Evolutionary conservation across 257 asterid species (phyloP).

Genomic region (Mentha longifolia): DNA sequence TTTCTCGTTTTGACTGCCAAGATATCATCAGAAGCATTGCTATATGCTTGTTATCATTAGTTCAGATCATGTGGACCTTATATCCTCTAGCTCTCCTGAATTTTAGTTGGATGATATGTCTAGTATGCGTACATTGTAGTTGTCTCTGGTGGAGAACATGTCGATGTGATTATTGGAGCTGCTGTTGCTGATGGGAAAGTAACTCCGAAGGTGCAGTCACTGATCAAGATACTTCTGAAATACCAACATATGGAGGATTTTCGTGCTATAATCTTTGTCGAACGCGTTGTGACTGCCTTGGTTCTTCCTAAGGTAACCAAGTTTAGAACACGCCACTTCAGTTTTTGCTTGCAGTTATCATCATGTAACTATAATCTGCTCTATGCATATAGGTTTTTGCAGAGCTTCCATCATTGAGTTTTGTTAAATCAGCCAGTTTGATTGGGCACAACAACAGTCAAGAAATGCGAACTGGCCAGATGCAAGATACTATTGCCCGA

Average conservation of each 20-base stretch:
- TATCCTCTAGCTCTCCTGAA: slow-evolving; percentile 13
- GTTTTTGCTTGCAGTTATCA: slow-evolving; percentile 30
- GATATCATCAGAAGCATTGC: too few relatives aligned
- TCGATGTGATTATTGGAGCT: slow-evolving; percentile 95
- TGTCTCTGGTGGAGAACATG: slow-evolving; percentile 99
- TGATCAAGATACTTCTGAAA: slow-evolving; percentile 86
- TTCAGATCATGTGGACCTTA: background rate
- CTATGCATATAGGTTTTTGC: slow-evolving; percentile 68
- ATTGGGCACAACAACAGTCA: slow-evolving; percentile 97
- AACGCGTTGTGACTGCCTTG: slow-evolving; percentile 96
- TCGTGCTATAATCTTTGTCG: slow-evolving; percentile 95
- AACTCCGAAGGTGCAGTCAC: slow-evolving; percentile 98
- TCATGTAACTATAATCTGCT: slow-evolving; percentile 29
- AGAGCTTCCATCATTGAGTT: slow-evolving; percentile 91
- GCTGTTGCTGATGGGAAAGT: slow-evolving; percentile 99
- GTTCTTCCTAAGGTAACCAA: slow-evolving; percentile 93
- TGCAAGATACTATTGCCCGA: slow-evolving; percentile 95
- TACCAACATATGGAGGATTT: slow-evolving; percentile 93
- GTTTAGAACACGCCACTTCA: slow-evolving; percentile 2
- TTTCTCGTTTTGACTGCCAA: slow-evolving; percentile 27
- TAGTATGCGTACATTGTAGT: slow-evolving; percentile 55
- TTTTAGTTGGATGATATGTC: slow-evolving; percentile 27
- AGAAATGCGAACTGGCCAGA: slow-evolving; percentile 95
- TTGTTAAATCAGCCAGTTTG: slow-evolving; percentile 91
- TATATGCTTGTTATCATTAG: slow-evolving; percentile 3